Evolutionary conservation across 2,329 filamentous ascomycete genomes (phyloP).

Genomic region (Kalmusia sp.): DNA sequence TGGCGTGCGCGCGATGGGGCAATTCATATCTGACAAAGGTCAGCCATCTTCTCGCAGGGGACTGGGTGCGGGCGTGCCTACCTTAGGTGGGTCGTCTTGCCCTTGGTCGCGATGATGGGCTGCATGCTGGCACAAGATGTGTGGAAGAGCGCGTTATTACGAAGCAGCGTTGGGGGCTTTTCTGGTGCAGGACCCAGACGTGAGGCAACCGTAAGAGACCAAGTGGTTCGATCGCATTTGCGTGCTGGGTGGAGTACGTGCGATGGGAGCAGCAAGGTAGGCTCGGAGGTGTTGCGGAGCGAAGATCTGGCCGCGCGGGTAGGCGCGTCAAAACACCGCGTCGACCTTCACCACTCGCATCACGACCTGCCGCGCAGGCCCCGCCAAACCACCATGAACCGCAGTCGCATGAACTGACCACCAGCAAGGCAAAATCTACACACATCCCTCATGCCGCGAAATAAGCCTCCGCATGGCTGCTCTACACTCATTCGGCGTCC

Average conservation of each 20-base stretch:
- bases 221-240: not conserved
- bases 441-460: conserved; percentile 40
- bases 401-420: no score
- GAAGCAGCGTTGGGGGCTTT: not conserved
- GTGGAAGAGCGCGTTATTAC: not conserved
- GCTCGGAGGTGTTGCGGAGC: conserved; percentile 23
- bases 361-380: conserved; percentile 17
- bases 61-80: conserved; percentile 3
- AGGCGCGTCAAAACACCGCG: conserved; percentile 36
- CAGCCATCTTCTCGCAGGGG: not conserved
- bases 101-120: conserved; percentile 68
- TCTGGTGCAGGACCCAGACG: not conserved
- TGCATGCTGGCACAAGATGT: conserved; percentile 60
- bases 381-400: conserved; percentile 14
- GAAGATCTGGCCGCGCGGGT: conserved; percentile 18
- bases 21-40: conserved; percentile 63
- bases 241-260: not conserved
- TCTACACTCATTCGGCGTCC: conserved; percentile 87
- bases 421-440: no score
- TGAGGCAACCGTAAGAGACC: not conserved
- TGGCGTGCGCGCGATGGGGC: conserved; percentile 62
- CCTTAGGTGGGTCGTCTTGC: conserved; percentile 43
- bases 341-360: conserved; percentile 23
- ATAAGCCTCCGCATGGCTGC: conserved; percentile 72
- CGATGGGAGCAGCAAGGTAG: conserved; percentile 7